phyloP scores from a whole-genome alignment of 257 asterid species.

The Agastache rugosa region DNA sequence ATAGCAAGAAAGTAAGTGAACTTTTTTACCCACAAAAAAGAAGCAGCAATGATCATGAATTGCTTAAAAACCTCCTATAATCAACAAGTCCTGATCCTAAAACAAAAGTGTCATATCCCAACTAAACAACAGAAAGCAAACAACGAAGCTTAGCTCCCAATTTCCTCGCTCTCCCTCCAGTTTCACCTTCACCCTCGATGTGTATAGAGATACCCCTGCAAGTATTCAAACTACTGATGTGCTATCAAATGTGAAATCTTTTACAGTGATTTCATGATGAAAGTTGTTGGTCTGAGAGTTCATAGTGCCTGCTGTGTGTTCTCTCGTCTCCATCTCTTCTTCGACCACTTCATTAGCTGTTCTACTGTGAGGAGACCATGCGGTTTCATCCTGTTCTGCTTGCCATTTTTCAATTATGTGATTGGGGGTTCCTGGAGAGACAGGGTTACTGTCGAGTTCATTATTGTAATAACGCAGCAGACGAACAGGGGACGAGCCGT shows the following conservation, averaged over 20 bases:
- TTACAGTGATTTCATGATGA: constrained; percentile 32
- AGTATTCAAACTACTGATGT: constrained; percentile 21
- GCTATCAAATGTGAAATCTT: constrained; percentile 44
- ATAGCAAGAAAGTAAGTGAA: too few relatives aligned
- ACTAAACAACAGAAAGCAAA: not conserved
- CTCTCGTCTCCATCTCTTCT: constrained; percentile 36
- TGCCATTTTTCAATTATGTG: constrained; percentile 34
- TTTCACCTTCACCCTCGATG: too few relatives aligned
- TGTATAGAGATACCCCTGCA: too few relatives aligned
- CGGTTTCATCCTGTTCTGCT: constrained; percentile 36
- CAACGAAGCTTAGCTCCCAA: not conserved
- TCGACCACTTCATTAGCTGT: constrained; percentile 19
- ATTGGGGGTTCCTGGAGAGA: constrained; percentile 32
- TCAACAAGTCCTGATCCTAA: too few relatives aligned
- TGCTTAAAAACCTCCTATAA: not conserved
- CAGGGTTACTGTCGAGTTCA: constrained; percentile 34
- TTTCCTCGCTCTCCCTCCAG: not conserved
- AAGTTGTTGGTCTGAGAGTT: constrained; percentile 20
- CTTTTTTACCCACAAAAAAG: too few relatives aligned
- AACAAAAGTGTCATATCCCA: not conserved
- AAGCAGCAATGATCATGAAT: not conserved
- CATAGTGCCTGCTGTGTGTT: not conserved
- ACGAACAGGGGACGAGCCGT: constrained; percentile 45
- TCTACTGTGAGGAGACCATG: constrained; percentile 28
- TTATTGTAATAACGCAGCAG: constrained; percentile 41